These are phyloP conservation scores for Pyricularia pennisetigena DNA, from an alignment of 2,329 filamentous ascomycete genomes.

Conservation along the genomic window DNA sequence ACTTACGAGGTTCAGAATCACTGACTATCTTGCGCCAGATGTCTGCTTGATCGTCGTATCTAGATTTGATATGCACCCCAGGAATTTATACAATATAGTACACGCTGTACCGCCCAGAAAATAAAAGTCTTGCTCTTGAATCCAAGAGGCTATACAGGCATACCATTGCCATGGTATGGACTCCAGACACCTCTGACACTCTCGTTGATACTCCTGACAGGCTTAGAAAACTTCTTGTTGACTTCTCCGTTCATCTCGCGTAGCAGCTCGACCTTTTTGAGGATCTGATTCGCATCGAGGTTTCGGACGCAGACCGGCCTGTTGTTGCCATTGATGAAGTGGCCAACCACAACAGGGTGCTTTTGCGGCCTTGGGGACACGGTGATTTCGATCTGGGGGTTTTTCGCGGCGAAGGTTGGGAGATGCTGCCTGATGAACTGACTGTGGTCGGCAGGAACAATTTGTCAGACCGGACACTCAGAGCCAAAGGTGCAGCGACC, in stretches of 20 bases:
- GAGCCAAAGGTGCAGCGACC: background rate
- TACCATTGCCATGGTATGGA: constrained; percentile 55
- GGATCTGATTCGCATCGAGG: constrained; percentile 67
- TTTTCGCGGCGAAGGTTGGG: constrained; percentile 64
- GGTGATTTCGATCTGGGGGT: constrained; percentile 85
- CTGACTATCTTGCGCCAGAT: background rate
- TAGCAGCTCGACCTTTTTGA: constrained; percentile 67
- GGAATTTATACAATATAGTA: background rate
- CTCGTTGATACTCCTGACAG: constrained; percentile 52
- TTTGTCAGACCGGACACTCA: background rate
- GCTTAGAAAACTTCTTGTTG: constrained; percentile 52
- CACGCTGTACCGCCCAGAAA: background rate
- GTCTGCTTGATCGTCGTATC: background rate
- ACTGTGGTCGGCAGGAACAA: constrained; percentile 30
- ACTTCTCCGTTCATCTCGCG: constrained; percentile 69
- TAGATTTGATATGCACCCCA: background rate
- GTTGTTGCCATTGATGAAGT: constrained; percentile 84
- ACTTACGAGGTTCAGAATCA: background rate
- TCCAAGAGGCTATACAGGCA: constrained; percentile 31
- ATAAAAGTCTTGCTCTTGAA: background rate
- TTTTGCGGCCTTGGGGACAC: constrained; percentile 83
- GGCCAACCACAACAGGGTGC: constrained; percentile 80
- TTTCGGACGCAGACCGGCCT: constrained; percentile 88
- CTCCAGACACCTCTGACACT: constrained; percentile 64
- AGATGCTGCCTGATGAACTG: constrained; percentile 73